Base-by-base conservation (phyloP, 1,284 basidiomycete genomes). In the Phellopilus nigrolimitatus region DNA sequence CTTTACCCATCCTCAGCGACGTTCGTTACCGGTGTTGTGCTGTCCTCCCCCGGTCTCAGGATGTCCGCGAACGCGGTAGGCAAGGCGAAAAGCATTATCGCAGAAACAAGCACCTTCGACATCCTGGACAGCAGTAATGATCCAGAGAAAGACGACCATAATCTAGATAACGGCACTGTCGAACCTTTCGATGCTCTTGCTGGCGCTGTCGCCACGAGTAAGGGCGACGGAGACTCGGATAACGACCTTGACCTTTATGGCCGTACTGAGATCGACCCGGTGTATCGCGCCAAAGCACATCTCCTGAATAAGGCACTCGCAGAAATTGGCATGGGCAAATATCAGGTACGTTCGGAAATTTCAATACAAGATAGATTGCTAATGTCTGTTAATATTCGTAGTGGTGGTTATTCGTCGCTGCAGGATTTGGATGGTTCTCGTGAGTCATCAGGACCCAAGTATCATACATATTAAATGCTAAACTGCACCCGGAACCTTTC, bases 381-480 rank as follows among this genome's bases (percentile, higher is more conserved):
- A 25, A 46, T 19, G 39, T 3, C 7, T 22, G n/a, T 21, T 12
- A 15, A 12, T 31, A 15, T 34, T 10, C 27, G 4, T 48, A 80
- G 79, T 79, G 78, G 78, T 67, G 63, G 59, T 63, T 84, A 1
- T 83, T 82, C 59, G 59, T 74, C 12, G 76, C 82, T 4, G 72
- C 80, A 1, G 80, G 81, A 7, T 84, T 87, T 63, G 84, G 84
- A 39, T 87, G 83, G 78, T 78, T 87, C 46, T 76, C 81, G 81
- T 83, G 64, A 58, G 80, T 68, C 15, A 27, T 57, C 24, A n/a
- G 13, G 31, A 47, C 42, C 19, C 9, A 22, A 19, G 9, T 24
- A 24, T 12, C 30, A 21, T 48, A 12, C 10, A 30, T 21, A 28
- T 5, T 38, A 8, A 17, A 17, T 27, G 6, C 17, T 46, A 19